Base-by-base conservation (phyloP, 495 filamentous ascomycete genomes). In the Talaromyces liani region DNA sequence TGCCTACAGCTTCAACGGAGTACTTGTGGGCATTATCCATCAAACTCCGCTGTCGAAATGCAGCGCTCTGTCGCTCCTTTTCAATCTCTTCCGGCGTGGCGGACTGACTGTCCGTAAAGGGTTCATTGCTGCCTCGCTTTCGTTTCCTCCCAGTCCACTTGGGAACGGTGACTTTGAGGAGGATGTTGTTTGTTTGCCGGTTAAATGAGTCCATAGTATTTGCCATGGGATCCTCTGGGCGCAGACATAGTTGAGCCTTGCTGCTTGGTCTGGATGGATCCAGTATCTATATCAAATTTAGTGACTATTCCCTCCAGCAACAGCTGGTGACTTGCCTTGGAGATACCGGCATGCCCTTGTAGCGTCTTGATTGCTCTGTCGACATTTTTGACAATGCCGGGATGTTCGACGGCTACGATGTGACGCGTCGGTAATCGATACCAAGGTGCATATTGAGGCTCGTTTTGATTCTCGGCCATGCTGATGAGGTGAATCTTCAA, bases 151-250 rank as follows among this genome's bases (percentile, higher is more conserved):
- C 91, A 6, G 91, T 95, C 53, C 90, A 78, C 72, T 89, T 93
- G 0, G 95, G 95, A 2, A 97, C 85, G 0, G 88, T 91, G 54
- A 98, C 81, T 74, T 92, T 92, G 25, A 98, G 79, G 24, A 98
- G 79, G 29, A 98, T 71, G 67, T 96, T 94, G 65, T 89, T 89
- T 3, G 92, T 88, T 36, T 79, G 67, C 6, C 85, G 78, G 66
- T 85, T 87, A 31, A 83, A 84, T 6, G 94, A 96, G 36, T 86
- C 75, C 41, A 96, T 74, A 1, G 90, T 88, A 63, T 87, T 85
- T 65, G 87, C 84, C 71, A 90, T 85, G 6, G 87, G 84, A 76
- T 97, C 92, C 58, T 90, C 84, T 14, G 87, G 89, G 2, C 89
- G 84, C 60, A 97, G 81, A 67, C 87, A 85, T 4, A 95, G 70